These are phyloP conservation scores for Aegilops sharonensis DNA, from an alignment of 176 grass and related monocot species.

Conservation along the genomic window DNA sequence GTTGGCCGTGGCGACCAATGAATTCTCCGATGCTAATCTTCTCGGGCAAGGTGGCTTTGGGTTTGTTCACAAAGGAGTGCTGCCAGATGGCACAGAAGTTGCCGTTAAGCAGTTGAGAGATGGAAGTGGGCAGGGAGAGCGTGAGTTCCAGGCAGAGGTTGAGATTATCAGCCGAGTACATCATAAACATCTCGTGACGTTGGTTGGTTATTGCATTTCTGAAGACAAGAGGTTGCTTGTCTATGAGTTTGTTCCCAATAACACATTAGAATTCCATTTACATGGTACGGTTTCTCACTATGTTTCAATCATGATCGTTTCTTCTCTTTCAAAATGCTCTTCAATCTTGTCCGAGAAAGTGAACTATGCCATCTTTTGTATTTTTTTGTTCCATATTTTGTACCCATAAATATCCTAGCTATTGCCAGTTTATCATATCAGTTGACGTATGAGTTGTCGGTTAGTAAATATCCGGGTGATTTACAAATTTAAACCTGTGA, in stretches of 20 bases:
- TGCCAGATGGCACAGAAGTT: slow-evolving; percentile 66
- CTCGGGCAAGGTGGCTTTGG: slow-evolving; percentile 90
- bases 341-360: neutral
- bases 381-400: slow-evolving; percentile 16
- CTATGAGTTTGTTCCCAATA: slow-evolving; percentile 82
- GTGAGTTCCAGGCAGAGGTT: slow-evolving; percentile 79
- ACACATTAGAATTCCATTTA: slow-evolving; percentile 69
- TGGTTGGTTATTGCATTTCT: slow-evolving; percentile 76
- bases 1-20: slow-evolving; percentile 50
- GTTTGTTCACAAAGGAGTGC: slow-evolving; percentile 81
- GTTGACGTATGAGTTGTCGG: neutral
- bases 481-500: neutral
- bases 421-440: neutral
- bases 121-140: slow-evolving; percentile 72
- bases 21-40: slow-evolving; percentile 70
- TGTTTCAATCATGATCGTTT: neutral
- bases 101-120: slow-evolving; percentile 72
- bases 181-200: slow-evolving; percentile 81
- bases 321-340: neutral
- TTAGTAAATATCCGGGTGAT: neutral
- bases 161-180: slow-evolving; percentile 85
- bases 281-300: slow-evolving; percentile 48
- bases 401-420: neutral
- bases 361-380: neutral
- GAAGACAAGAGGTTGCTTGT: slow-evolving; percentile 63